phyloP scores from a whole-genome alignment of 2,329 filamentous ascomycete genomes.

The Arthrobotrys musiformis region DNA sequence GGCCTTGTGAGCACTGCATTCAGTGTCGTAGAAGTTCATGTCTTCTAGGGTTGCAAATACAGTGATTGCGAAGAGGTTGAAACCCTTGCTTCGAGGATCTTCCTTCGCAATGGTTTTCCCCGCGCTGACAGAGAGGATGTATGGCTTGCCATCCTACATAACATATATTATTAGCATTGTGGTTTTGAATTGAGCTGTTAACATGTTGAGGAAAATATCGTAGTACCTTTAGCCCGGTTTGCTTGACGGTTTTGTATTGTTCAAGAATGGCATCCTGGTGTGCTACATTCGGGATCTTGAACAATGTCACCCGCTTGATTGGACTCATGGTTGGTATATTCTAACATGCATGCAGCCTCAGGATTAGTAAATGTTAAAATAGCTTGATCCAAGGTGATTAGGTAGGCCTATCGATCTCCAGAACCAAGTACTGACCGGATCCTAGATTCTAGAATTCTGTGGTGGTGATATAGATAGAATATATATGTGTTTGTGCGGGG shows the following conservation, averaged over 20 bases:
- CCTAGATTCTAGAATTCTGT: too few relatives aligned
- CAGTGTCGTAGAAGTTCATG: conserved; percentile 76
- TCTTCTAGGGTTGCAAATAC: conserved; percentile 74
- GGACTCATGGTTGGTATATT: conserved; percentile 26
- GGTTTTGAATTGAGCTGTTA: too few relatives aligned
- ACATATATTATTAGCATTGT: not conserved
- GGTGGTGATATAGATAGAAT: too few relatives aligned
- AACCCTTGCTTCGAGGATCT: conserved; percentile 73
- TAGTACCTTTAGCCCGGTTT: conserved; percentile 64
- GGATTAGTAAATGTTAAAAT: too few relatives aligned
- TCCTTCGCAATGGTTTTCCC: conserved; percentile 66
- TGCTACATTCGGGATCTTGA: conserved; percentile 67
- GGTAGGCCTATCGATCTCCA: too few relatives aligned
- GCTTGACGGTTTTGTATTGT: conserved; percentile 64
- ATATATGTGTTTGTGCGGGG: too few relatives aligned
- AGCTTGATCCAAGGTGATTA: too few relatives aligned
- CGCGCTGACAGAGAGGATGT: conserved; percentile 71
- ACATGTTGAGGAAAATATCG: too few relatives aligned
- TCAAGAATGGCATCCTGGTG: conserved; percentile 65
- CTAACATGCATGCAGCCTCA: too few relatives aligned
- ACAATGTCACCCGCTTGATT: conserved; percentile 68
- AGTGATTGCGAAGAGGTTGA: conserved; percentile 72
- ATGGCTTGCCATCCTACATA: conserved; percentile 74
- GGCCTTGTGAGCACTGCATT: conserved; percentile 68
- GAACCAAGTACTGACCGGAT: too few relatives aligned